These are phyloP conservation scores for Salix caprea DNA, from an alignment of 345 rosid genomes.

Conservation along the genomic window DNA sequence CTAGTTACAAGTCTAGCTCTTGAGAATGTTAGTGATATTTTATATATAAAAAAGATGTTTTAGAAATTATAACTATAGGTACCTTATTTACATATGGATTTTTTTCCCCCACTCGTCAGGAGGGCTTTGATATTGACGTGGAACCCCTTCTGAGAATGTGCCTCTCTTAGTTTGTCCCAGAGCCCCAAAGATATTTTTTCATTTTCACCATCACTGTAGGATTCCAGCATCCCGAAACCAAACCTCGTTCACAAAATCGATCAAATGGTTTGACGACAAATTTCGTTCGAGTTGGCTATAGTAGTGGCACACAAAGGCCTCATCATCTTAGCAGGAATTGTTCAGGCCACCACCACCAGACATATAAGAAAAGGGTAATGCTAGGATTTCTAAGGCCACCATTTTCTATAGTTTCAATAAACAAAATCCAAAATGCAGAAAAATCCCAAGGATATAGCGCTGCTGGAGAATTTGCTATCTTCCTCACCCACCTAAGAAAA, in stretches of 20 bases:
- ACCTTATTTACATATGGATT: neutral
- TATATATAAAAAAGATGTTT: neutral
- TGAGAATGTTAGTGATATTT: neutral
- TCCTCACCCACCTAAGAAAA: neutral
- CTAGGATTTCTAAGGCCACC: constrained; percentile 22
- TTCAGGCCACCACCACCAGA: constrained; percentile 6
- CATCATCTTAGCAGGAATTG: neutral
- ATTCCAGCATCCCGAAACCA: neutral
- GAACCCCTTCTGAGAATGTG: neutral
- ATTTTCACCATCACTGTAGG: neutral
- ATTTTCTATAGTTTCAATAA: neutral
- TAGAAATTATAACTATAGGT: neutral
- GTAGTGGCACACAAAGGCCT: neutral
- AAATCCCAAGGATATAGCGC: neutral
- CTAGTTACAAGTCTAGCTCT: neutral
- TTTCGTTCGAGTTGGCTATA: neutral
- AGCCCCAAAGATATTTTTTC: too few relatives aligned
- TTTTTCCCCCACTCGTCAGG: neutral
- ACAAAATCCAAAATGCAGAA: neutral
- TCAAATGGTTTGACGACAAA: neutral
- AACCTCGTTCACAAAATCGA: neutral
- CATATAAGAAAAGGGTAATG: neutral
- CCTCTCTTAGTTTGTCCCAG: too few relatives aligned
- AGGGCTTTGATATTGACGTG: neutral
- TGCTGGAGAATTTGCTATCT: neutral